Base-by-base conservation (phyloP, 805 yeast species). In the Brettanomyces nanus region DNA sequence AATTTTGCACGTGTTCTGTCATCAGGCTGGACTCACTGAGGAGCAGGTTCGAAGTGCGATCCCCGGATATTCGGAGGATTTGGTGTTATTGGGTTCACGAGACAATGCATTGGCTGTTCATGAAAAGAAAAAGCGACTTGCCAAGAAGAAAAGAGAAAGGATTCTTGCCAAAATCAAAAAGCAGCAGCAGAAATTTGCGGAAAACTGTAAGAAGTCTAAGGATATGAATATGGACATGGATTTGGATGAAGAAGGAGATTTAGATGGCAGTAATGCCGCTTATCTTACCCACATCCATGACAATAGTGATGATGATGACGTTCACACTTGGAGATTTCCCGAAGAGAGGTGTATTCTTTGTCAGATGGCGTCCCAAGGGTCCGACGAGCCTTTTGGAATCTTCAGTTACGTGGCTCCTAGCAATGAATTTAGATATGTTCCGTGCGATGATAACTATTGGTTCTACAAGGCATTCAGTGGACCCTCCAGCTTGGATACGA, bases 331-430 rank as follows among this genome's bases (percentile, higher is more conserved):
- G 90, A 63, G 62, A 26, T 85, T 73, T 48, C 92, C 94, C 0
- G 77, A 75, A 22, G 77, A 76, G 22, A 82, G 77, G 45, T 86
- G 95, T 54, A 78, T 86, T 28, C 61, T 86, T 13, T 86, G 95
- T 55, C 87, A 85, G 47, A 83, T 82, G 75, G 79, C 85, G 0
- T 70, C 78, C 1, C 68, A 68, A 17, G 34, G 43, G 31, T 72
- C 73, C 17, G 71, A 72, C 18, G 84, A 81, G 4, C 73, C 84
- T 0, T 84, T 80, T 58, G 95, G 95, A 0, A 68, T 81, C n/a
- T 73, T 84, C 35, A 71, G 83, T 6, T 73, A 74, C 49, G 62
- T 81, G 19, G 61, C 77, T 1, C 71, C 71, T 30, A 65, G 81
- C 1, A 71, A 83, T 4, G 77, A 73, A 36, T 73, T 76, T 44